These are phyloP conservation scores for Aristolochia californica DNA, from an alignment of 164 flowering plant species.

Conservation along the genomic window DNA sequence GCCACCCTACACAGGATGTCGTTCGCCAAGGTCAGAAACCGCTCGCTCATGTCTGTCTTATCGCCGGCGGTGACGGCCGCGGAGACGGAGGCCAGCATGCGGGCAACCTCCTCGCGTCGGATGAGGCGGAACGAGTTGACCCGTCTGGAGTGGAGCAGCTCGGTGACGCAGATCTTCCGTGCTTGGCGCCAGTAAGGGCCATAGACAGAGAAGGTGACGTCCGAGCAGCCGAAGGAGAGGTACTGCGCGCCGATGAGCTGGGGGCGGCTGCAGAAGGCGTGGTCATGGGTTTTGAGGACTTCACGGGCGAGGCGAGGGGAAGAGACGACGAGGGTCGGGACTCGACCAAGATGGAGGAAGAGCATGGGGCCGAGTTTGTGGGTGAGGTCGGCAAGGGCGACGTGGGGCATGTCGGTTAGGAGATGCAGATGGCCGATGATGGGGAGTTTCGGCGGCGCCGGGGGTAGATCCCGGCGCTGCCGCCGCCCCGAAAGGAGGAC, in stretches of 20 bases:
- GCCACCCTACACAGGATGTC: slow-evolving; percentile 54
- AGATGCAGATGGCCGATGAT: slow-evolving; percentile 48
- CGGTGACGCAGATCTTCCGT: slow-evolving; percentile 37
- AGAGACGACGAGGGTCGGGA: slow-evolving; percentile 46
- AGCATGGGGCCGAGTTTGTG: slow-evolving; percentile 33
- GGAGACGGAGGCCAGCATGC: slow-evolving; percentile 12
- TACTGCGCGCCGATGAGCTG: slow-evolving; percentile 31
- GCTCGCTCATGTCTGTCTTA: slow-evolving; percentile 23
- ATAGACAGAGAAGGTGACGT: slow-evolving; percentile 40
- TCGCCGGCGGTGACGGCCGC: too few species aligned
- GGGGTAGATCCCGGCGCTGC: background rate
- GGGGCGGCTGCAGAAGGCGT: slow-evolving; percentile 33
- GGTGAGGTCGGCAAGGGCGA: slow-evolving; percentile 27
- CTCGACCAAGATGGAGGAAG: slow-evolving; percentile 37
- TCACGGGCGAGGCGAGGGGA: slow-evolving; percentile 27
- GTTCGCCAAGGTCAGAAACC: slow-evolving; percentile 28
- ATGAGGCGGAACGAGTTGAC: slow-evolving; percentile 27
- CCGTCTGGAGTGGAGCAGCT: slow-evolving; percentile 34
- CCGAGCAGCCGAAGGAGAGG: slow-evolving; percentile 47
- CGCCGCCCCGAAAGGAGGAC: too few species aligned
- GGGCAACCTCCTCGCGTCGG: slow-evolving; percentile 32
- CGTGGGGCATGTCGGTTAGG: slow-evolving; percentile 44
- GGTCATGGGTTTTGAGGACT: slow-evolving; percentile 42
- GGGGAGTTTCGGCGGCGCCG: slow-evolving; percentile 21
- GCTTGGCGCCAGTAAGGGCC: slow-evolving; percentile 52